Percentiles rank a stretch among this genome's conserved stretches.
Conservation (phyloP, 129 eudicot genomes). For the Centaurea solstitialis region DNA sequence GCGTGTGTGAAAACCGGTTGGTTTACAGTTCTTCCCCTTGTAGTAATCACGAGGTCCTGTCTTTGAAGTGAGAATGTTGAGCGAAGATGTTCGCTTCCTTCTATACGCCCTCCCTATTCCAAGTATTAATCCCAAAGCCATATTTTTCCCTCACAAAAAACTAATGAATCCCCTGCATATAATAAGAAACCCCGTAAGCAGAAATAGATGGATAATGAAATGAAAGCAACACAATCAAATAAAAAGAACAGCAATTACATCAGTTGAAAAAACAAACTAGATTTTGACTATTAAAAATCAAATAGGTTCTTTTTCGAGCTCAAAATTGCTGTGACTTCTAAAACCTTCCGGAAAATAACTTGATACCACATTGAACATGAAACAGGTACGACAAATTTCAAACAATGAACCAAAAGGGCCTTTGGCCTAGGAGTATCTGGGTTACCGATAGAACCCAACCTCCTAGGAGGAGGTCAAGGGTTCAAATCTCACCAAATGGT, state of each 20-base stretch:
- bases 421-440: no score
- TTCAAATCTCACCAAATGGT: not conserved
- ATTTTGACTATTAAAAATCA: not conserved
- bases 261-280: not conserved
- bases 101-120: conserved; percentile 82
- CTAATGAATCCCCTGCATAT: conserved; percentile 12
- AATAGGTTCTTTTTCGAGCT: not conserved
- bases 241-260: not conserved
- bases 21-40: conserved; percentile 95
- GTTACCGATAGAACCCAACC: no score
- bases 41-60: conserved; percentile 72
- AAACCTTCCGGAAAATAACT: not conserved
- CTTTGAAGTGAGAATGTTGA: conserved; percentile 76
- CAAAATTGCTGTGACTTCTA: not conserved
- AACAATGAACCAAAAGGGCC: no score
- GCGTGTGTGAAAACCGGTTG: conserved; percentile 95
- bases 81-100: conserved; percentile 79
- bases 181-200: not conserved
- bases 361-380: no score
- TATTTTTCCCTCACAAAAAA: conserved; percentile 24
- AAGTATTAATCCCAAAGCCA: conserved; percentile 74
- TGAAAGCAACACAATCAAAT: not conserved
- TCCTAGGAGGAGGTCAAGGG: not conserved
- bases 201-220: not conserved
- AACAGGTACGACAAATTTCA: no score